These are phyloP conservation scores for Fomitopsis schrenkii DNA, from an alignment of 1,284 basidiomycete species.

Conservation along the genomic window DNA sequence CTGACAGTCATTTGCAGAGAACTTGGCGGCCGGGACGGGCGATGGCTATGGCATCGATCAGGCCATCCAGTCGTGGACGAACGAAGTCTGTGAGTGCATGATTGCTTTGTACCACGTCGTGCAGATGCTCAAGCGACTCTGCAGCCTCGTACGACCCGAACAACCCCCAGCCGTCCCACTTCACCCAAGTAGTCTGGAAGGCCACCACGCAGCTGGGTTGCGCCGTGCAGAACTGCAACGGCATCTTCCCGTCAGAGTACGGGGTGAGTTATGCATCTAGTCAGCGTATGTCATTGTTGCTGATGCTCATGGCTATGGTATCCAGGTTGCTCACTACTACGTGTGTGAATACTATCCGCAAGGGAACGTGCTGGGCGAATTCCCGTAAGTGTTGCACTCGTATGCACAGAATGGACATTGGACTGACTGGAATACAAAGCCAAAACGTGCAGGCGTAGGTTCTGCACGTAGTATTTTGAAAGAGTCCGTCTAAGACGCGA, in stretches of 20 bases:
- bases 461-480: not conserved
- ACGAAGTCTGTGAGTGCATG: conserved; percentile 42
- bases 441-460: conserved; percentile 30
- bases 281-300: not conserved
- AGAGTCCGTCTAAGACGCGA: not conserved
- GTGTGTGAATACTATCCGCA: conserved; percentile 66
- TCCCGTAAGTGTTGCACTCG: conserved; percentile 43
- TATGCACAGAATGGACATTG: not conserved
- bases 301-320: not conserved
- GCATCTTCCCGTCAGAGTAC: conserved; percentile 47
- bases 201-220: conserved; percentile 58
- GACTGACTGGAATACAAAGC: conserved; percentile 10
- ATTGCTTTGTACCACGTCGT: not conserved
- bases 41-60: conserved; percentile 39
- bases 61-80: conserved; percentile 56
- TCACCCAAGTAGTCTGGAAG: conserved; percentile 76
- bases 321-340: conserved; percentile 50
- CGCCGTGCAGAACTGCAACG: conserved; percentile 46
- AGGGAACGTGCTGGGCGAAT: conserved; percentile 62
- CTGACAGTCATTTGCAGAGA: conserved; percentile 41
- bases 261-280: conserved; percentile 37
- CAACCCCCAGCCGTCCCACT: conserved; percentile 59
- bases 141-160: conserved; percentile 51
- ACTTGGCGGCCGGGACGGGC: conserved; percentile 65
- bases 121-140: not conserved